Conservation (phyloP, 2,329 filamentous ascomycete genomes). For the Massarina eburnea region DNA sequence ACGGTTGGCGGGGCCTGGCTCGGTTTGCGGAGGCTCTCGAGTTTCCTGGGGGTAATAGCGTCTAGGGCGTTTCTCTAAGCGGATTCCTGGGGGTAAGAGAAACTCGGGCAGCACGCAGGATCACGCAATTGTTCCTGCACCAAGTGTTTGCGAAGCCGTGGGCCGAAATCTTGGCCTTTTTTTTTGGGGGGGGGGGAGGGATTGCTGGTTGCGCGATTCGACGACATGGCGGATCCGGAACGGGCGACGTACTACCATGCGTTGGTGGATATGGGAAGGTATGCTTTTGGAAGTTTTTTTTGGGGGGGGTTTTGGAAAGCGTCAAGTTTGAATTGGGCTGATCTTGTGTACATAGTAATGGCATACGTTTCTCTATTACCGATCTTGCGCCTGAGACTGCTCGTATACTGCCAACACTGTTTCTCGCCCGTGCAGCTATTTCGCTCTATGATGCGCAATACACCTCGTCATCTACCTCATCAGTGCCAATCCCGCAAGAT, state of each 20-base stretch:
- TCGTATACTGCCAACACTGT: conserved; percentile 75
- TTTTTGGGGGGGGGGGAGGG: neutral
- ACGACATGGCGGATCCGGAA: conserved; percentile 13
- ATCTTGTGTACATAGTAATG: conserved; percentile 63
- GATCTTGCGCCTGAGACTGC: conserved; percentile 71
- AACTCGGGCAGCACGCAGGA: conserved; percentile 22
- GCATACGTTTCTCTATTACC: conserved; percentile 89
- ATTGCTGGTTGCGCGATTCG: neutral
- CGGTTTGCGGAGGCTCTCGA: conserved; percentile 5
- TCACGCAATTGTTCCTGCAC: conserved; percentile 3
- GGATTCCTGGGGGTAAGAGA: conserved; percentile 16
- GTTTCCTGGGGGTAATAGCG: conserved; percentile 19
- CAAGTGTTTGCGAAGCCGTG: neutral
- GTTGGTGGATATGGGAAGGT: conserved; percentile 41
- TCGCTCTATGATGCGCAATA: conserved; percentile 82
- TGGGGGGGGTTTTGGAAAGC: neutral
- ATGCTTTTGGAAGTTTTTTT: conserved; percentile 1
- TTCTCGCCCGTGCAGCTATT: conserved; percentile 75
- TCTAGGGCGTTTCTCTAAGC: conserved; percentile 2
- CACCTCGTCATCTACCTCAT: conserved; percentile 40
- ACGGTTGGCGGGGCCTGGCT: neutral
- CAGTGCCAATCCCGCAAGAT: conserved; percentile 56
- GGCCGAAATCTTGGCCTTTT: neutral
- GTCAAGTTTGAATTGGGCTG: too few species aligned
- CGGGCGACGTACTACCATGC: conserved; percentile 30